phyloP scores from a whole-genome alignment of 306 rosid species.

The Gynostemma pentaphyllum region DNA sequence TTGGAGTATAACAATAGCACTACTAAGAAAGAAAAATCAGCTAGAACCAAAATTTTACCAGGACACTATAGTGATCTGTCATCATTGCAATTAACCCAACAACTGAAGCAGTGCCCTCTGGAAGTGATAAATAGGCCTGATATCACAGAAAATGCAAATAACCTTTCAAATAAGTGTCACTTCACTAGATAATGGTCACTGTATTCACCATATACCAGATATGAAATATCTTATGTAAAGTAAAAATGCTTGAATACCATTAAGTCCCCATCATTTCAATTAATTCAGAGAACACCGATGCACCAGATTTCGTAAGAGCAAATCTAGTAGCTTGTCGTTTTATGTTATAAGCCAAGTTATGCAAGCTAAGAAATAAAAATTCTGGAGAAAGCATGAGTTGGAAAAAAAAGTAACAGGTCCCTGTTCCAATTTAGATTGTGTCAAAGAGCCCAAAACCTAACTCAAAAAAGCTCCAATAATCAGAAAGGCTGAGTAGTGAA shows the following conservation, averaged over 20 bases:
- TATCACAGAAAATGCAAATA: constrained; percentile 22
- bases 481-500: neutral
- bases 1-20: constrained; percentile 2
- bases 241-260: no score
- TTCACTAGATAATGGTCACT: constrained; percentile 5
- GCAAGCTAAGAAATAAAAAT: neutral
- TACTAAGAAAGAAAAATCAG: neutral
- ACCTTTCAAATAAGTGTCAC: constrained; percentile 15
- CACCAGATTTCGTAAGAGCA: no score
- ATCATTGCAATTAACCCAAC: constrained; percentile 92
- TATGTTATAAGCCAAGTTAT: neutral
- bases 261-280: neutral
- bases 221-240: neutral
- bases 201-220: neutral
- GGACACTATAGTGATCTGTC: constrained; percentile 73
- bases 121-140: constrained; percentile 96
- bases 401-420: neutral
- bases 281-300: neutral
- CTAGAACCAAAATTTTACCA: constrained; percentile 45
- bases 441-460: neutral
- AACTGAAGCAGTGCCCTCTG: constrained; percentile 97
- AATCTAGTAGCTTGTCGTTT: no score
- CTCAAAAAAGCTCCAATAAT: neutral
- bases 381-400: neutral
- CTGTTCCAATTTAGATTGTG: neutral